phyloP scores from a whole-genome alignment of 148 eudicot species.

The Heliosperma pusillum region DNA sequence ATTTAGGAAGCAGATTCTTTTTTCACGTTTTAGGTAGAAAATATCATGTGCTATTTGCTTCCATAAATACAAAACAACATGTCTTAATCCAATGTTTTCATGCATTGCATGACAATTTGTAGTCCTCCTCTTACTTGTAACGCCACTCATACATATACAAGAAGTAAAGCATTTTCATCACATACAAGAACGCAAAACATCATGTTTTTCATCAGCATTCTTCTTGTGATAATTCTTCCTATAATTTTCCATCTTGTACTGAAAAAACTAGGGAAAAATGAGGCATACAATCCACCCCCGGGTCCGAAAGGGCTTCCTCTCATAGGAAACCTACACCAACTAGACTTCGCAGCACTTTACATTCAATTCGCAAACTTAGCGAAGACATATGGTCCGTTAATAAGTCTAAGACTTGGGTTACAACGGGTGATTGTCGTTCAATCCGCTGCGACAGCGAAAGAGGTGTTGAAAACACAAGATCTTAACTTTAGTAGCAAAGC shows the following conservation, averaged over 20 bases:
- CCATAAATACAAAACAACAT: not conserved
- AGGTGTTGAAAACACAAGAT: slow-evolving; percentile 35
- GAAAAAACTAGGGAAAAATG: not conserved
- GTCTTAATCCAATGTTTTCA: too few species aligned
- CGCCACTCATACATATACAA: not conserved
- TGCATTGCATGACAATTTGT: not conserved
- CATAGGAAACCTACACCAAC: slow-evolving; percentile 29
- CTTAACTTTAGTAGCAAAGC: slow-evolving; percentile 31
- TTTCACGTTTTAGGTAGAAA: not conserved
- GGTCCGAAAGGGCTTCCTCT: slow-evolving; percentile 23
- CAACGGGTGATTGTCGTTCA: slow-evolving; percentile 23
- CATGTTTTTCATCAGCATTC: not conserved
- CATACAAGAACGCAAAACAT: not conserved
- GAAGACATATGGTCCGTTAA: slow-evolving; percentile 30
- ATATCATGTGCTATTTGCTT: not conserved
- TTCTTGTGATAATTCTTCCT: not conserved
- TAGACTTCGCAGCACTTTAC: slow-evolving; percentile 21
- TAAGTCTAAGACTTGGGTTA: slow-evolving; percentile 20
- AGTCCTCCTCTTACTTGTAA: too few species aligned
- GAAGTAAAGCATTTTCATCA: too few species aligned
- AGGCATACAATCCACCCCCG: slow-evolving; percentile 8
- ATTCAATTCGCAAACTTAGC: slow-evolving; percentile 17
- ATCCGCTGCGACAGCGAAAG: slow-evolving; percentile 23
- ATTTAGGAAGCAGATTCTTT: not conserved
- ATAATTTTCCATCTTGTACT: not conserved